Evolutionary conservation across 2,329 filamentous ascomycete genomes (phyloP).

Genomic region (Emmonsiellopsis sp.): DNA sequence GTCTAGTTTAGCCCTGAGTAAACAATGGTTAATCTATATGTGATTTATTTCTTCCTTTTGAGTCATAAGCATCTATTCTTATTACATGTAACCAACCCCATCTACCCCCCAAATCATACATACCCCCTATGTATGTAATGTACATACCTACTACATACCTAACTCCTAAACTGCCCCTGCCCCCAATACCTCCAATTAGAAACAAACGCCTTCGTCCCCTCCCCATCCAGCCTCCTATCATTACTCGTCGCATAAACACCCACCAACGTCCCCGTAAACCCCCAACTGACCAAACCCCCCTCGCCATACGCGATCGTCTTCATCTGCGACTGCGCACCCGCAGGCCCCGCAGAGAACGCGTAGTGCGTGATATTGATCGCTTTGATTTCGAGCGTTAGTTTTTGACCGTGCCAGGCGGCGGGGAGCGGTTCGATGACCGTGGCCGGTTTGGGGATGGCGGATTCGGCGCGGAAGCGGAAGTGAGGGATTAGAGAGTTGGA

Average conservation of each 20-base stretch:
- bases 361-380: conserved; percentile 4
- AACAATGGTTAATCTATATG: neutral
- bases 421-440: neutral
- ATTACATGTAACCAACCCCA: no score
- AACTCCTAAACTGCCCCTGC: neutral
- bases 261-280: conserved; percentile 37
- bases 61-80: no score
- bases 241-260: conserved; percentile 47
- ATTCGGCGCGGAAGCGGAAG: conserved; percentile 4
- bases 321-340: neutral
- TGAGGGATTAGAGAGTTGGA: neutral
- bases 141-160: neutral
- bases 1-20: neutral
- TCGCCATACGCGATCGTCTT: conserved; percentile 1
- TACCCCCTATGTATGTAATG: no score
- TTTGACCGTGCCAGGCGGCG: neutral
- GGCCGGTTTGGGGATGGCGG: neutral
- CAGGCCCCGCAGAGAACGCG: conserved; percentile 3
- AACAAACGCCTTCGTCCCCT: conserved; percentile 38
- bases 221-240: conserved; percentile 19
- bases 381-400: conserved; percentile 3
- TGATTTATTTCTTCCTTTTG: neutral
- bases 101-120: no score
- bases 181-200: conserved; percentile 38
- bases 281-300: neutral